Conservation (phyloP, 768 basidiomycete species). For the Suillus subluteus region DNA sequence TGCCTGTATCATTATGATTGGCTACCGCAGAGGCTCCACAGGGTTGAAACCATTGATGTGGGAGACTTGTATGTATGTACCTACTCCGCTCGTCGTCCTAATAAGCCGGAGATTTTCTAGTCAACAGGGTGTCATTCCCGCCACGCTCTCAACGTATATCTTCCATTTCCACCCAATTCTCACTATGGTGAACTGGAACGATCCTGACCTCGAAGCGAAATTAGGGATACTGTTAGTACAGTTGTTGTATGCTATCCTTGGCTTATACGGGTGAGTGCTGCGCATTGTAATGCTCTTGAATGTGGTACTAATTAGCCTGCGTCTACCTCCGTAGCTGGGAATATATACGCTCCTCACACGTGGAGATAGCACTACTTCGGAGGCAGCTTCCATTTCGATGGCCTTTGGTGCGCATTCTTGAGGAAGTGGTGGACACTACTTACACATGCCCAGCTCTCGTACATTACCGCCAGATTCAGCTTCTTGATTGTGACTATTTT, state of each 20-base stretch:
- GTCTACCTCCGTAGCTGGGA: neutral
- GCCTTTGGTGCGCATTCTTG: neutral
- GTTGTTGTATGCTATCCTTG: neutral
- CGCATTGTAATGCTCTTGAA: neutral
- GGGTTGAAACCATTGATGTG: neutral
- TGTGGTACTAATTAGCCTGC: too few relatives aligned
- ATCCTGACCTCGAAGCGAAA: neutral
- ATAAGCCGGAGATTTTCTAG: neutral
- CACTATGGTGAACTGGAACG: neutral
- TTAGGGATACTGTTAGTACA: neutral
- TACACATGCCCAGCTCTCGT: neutral
- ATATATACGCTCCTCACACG: neutral
- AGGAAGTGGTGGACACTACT: neutral
- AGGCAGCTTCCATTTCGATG: neutral
- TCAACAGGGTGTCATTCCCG: neutral
- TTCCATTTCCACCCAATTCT: neutral
- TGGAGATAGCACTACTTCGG: neutral
- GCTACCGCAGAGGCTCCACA: neutral
- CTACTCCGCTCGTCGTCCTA: neutral
- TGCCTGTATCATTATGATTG: neutral
- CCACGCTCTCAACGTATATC: neutral
- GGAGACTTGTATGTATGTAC: neutral
- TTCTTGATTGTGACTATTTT: neutral
- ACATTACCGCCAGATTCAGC: neutral
- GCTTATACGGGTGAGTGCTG: slow-evolving; percentile 1